Evolutionary conservation across 2,329 filamentous ascomycete species (phyloP), one percentile per base, ranked within the genome.

Genomic region (Westerdykella ornata): DNA sequence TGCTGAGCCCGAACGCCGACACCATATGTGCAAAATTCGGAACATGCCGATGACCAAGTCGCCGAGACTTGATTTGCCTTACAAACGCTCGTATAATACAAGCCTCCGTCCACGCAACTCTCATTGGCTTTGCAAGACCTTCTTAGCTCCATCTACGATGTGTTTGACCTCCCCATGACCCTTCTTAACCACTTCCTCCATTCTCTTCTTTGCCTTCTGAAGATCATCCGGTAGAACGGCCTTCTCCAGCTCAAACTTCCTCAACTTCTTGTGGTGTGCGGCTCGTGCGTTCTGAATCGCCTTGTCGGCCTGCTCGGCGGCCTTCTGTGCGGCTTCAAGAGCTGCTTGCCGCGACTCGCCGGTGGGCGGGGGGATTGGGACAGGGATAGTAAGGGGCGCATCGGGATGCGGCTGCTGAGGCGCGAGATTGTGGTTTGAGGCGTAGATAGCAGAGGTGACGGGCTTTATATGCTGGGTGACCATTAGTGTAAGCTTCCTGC

Each of bases 291-390:
- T 66, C 31, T 68, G 62, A 28, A 74, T 60, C 33, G 48, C 59
- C 32, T 58, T 64, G 37, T 63, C 60, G 1, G 71, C 72, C 15
- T 62, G 61, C 39, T 72, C 69, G 3, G 66, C 62, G 4, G 68
- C 68, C 46, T 68, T 69, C 5, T 55, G 53, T 8, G 72, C 68
- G 5, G 54, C 48, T 0, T 67, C 57, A 3, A 71, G 52, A 11
- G 64, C 65, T 4, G 53, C 54, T 35, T 69, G 67, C 18, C 74
- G 65, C n/a, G 71, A 70, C 47, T 79, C 76, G 37, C 74, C 76
- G 0, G 76, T 80, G 0, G 76, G 75, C 4, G 77, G 74, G 1
- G 76, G 76, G 17, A 80, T 71, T 15, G 74, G 72, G 14, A 80
- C 67, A 37, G 73, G 69, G 7, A 80, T 65, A 5, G 75, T 72